Evolutionary conservation across 306 rosid species (phyloP).

Genomic region (Geum urbanum): DNA sequence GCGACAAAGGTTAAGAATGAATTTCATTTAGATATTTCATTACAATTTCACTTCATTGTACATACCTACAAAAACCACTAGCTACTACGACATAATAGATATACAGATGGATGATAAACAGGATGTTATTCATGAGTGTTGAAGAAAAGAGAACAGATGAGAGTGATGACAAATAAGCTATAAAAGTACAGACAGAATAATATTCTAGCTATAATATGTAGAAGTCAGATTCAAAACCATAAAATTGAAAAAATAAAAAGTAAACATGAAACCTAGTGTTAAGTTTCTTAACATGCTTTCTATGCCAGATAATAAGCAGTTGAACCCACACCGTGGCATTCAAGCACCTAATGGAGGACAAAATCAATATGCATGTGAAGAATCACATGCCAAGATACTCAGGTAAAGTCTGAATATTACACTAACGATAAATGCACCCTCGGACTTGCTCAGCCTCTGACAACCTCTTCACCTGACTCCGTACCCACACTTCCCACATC

Average conservation of each 20-base stretch:
- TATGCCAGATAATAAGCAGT: background rate
- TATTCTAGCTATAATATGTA: background rate
- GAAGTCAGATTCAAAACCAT: background rate
- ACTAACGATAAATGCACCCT: background rate
- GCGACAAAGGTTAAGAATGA: conserved; percentile 25
- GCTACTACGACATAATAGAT: background rate
- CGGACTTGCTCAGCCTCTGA: background rate
- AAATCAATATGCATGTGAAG: background rate
- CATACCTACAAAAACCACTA: background rate
- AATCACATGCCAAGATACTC: background rate
- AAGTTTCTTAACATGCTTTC: background rate
- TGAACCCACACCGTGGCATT: background rate
- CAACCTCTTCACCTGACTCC: background rate
- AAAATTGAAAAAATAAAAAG: background rate
- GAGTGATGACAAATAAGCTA: background rate
- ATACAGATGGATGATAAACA: background rate
- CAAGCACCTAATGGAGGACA: background rate
- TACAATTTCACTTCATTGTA: background rate
- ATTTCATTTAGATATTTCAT: background rate
- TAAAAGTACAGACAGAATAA: background rate
- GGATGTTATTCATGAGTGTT: background rate
- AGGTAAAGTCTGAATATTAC: background rate
- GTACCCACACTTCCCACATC: background rate
- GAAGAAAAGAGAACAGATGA: background rate
- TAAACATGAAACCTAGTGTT: no score